Conservation (phyloP, 2,329 filamentous ascomycete genomes). For the Trichoderma hamatum region DNA sequence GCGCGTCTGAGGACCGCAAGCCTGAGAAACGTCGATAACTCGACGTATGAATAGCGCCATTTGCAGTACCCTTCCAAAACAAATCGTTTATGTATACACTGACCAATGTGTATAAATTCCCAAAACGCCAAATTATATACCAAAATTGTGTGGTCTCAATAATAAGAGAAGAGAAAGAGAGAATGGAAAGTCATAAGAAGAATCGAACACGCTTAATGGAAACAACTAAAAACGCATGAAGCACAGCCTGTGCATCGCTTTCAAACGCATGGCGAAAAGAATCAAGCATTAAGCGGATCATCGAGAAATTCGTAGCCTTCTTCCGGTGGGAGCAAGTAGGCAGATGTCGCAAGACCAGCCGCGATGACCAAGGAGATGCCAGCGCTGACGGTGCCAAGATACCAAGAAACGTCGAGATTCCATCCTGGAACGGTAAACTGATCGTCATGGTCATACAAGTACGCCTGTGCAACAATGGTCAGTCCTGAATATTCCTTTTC, state of each 20-base stretch:
- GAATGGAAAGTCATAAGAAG: not conserved
- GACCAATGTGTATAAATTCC: not conserved
- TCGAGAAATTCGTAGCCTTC: conserved; percentile 78
- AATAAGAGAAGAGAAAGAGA: not conserved
- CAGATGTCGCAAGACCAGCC: conserved; percentile 65
- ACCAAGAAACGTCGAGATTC: conserved; percentile 78
- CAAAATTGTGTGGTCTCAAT: not conserved
- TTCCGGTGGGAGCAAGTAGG: conserved; percentile 73
- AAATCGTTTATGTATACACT: not conserved
- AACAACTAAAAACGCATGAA: not conserved
- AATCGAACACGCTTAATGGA: not conserved
- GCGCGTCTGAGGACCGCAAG: not conserved
- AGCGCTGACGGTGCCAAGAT: conserved; percentile 65
- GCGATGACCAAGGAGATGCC: conserved; percentile 56
- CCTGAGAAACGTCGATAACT: not conserved
- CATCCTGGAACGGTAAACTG: conserved; percentile 81
- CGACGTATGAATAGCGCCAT: not conserved
- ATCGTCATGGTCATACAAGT: conserved; percentile 79
- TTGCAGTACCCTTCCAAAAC: not conserved
- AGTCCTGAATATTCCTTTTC: not conserved
- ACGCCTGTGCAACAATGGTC: conserved; percentile 60
- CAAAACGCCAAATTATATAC: conserved; percentile 17
- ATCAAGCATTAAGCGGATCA: conserved; percentile 54
- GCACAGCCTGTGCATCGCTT: not conserved
- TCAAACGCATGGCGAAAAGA: not conserved